A percentile compares a stretch with the other conserved stretches of the same genome.
Evolutionary conservation across 2,329 filamentous ascomycete species (phyloP).

Genomic region (Fusarium newnesense): DNA sequence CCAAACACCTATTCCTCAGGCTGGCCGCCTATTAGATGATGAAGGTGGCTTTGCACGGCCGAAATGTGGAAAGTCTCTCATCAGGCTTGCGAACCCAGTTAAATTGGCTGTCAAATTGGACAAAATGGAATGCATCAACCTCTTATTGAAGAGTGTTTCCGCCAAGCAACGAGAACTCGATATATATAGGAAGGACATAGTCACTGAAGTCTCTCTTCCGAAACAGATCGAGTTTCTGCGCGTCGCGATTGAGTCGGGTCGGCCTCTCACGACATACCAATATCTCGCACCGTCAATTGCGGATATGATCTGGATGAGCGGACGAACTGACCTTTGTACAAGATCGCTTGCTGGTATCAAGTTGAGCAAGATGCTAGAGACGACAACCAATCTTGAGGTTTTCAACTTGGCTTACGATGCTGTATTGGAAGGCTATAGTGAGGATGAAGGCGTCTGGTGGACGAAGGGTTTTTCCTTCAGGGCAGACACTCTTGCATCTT

Average conservation of each 20-base stretch:
- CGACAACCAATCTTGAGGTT: neutral
- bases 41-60: neutral
- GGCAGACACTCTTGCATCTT: neutral
- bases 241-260: neutral
- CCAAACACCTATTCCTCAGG: neutral
- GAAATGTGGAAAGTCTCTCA: neutral
- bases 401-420: neutral
- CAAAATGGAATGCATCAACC: neutral
- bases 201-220: neutral
- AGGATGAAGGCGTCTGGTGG: neutral
- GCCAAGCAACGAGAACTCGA: accelerated
- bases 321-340: neutral
- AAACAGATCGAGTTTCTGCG: neutral
- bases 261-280: neutral
- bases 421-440: neutral
- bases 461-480: neutral
- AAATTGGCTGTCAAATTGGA: neutral
- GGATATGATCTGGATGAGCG: neutral
- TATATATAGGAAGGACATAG: neutral
- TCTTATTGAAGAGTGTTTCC: neutral
- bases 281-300: neutral
- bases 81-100: neutral
- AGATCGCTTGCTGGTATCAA: neutral
- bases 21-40: accelerated
- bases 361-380: neutral